Evolutionary conservation across 192 early-diverging fungal species (phyloP), one percentile per base, ranked within the genome.

Genomic region (Rhizoclosmatium sp.): DNA sequence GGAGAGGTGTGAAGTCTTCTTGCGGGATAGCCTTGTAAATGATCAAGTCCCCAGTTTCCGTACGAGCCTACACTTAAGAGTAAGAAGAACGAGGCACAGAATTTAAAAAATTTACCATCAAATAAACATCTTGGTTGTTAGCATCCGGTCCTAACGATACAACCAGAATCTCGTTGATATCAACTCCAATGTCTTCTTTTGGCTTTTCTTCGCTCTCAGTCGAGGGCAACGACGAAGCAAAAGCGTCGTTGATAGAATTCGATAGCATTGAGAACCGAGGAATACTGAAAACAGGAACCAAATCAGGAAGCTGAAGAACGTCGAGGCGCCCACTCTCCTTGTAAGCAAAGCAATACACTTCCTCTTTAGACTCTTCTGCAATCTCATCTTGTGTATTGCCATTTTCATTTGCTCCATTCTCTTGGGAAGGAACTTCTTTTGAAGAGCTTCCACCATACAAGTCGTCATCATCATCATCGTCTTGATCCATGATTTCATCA

Each of bases 151-250:
- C 94, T 76, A 96, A 83, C 69, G 87, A 84, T 42, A 87, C 84
- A 78, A 95, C 82, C 21, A 90, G 23, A 69, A 96, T 89, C 76
- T 95, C 94, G 61, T 90, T 85, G 44, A 95, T 88, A 44, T 93
- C 86, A 16, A 75, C 81, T 12, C 86, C 81, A 31, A 76, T 16
- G 23, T 74, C 61, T 9, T 21, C 5, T 12, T 54, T 40, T 16
- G 12, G 31, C 10, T 5, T 19, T 12, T 91, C 85, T 67, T 91
- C 78, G 59, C 47, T 64, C n/a, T 19, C 41, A 62, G 23, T 42
- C 0, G 31, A 31, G 31, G 31, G 31, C 31, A 31, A 31, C 31
- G 31, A 31, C 31, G 7, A 3, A 10, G 9, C 76, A 76, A 69
- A 51, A 7, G 45, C 14, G 58, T 81, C 80, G 45, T 51, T 3